Conservation (phyloP, 306 rosid genomes). For the Cucurbita argyrosperma region DNA sequence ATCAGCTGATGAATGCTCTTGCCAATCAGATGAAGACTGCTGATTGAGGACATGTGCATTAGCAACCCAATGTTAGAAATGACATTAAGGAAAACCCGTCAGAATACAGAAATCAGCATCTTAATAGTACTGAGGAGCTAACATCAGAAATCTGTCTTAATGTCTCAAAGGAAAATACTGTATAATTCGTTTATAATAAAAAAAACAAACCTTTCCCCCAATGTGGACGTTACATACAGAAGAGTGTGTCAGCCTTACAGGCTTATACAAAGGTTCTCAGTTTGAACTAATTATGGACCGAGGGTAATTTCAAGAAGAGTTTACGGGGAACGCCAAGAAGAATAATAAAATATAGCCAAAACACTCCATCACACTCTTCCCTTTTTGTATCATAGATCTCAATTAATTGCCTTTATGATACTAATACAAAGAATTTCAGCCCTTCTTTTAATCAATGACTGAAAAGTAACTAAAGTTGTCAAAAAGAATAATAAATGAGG, state of each 20-base stretch:
- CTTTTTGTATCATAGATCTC: background rate
- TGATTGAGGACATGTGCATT: conserved; percentile 27
- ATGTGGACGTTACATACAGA: background rate
- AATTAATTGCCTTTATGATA: background rate
- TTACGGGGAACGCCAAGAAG: background rate
- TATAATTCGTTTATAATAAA: background rate
- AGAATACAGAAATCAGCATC: conserved; percentile 11
- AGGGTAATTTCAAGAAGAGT: background rate
- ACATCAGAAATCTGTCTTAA: background rate
- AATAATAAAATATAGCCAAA: background rate
- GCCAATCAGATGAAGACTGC: conserved; percentile 82
- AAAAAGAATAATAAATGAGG: background rate
- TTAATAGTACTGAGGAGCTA: background rate
- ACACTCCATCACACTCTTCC: background rate
- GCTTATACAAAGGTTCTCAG: background rate
- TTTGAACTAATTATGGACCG: background rate
- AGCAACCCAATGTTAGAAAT: conserved; percentile 34
- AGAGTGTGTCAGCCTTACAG: background rate
- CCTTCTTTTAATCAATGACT: background rate
- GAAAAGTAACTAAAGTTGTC: background rate
- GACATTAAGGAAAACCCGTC: background rate
- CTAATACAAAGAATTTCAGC: background rate
- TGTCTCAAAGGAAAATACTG: background rate
- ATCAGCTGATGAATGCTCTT: conserved; percentile 79
- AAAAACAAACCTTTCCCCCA: background rate